Conservation (phyloP, 2,329 filamentous ascomycete genomes). For the Colletotrichum costaricense region DNA sequence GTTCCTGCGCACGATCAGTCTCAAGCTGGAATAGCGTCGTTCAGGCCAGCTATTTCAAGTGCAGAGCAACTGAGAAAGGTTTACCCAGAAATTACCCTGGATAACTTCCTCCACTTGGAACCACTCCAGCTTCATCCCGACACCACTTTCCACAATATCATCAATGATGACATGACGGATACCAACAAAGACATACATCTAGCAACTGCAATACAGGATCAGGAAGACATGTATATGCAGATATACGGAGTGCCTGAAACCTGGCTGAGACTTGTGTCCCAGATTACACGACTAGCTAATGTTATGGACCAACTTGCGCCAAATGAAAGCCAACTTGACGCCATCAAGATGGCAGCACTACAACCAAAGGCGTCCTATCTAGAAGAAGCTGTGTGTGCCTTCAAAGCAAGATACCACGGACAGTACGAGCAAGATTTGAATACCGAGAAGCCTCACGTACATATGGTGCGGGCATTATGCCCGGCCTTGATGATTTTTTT, state of each 20-base stretch:
- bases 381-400: not conserved
- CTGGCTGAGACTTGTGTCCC: not conserved
- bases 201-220: not conserved
- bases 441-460: not conserved
- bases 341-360: not conserved
- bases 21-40: not conserved
- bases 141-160: not conserved
- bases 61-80: not conserved
- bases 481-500: slow-evolving; percentile 8
- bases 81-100: not conserved
- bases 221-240: slow-evolving; percentile 1
- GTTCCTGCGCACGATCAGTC: too few relatives aligned
- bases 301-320: slow-evolving; percentile 7
- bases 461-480: slow-evolving; percentile 9
- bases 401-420: not conserved
- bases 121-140: not conserved
- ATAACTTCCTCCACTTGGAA: slow-evolving; percentile 10
- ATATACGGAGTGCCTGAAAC: slow-evolving; percentile 9
- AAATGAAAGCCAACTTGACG: not conserved
- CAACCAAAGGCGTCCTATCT: not conserved
- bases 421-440: not conserved
- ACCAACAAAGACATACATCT: slow-evolving; percentile 2
- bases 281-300: slow-evolving; percentile 4
- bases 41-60: not conserved
- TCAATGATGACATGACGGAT: not conserved